These are phyloP conservation scores for Caloboletus inedulis DNA, from an alignment of 1,284 basidiomycete genomes.

Conservation along the genomic window DNA sequence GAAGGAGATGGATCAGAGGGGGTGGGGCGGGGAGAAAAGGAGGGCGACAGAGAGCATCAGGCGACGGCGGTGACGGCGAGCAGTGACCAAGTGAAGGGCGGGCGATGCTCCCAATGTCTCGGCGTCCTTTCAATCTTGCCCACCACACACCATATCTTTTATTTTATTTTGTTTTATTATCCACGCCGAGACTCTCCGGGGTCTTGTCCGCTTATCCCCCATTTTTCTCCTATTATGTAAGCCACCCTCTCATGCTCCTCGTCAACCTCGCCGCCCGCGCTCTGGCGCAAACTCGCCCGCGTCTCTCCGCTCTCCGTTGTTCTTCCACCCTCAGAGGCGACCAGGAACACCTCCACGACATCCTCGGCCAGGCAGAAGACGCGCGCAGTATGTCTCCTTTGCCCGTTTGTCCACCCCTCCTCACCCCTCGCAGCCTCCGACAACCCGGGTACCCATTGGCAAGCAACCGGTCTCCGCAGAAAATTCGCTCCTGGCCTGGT, in stretches of 20 bases:
- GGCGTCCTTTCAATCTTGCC: slow-evolving; percentile 14
- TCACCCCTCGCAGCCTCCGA: slow-evolving; percentile 6
- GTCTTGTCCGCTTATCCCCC: slow-evolving; percentile 7
- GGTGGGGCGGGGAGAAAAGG: neutral
- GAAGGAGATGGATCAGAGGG: slow-evolving; percentile 11
- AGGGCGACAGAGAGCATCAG: slow-evolving; percentile 17
- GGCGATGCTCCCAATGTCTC: slow-evolving; percentile 7
- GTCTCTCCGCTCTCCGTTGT: slow-evolving; percentile 4
- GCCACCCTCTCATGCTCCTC: slow-evolving; percentile 4
- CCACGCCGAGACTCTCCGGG: slow-evolving; percentile 21
- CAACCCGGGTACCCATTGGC: slow-evolving; percentile 17
- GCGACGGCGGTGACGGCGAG: slow-evolving; percentile 14
- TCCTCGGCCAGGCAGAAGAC: slow-evolving; percentile 24
- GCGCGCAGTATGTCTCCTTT: slow-evolving; percentile 10
- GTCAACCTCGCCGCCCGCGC: slow-evolving; percentile 11
- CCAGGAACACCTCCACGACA: slow-evolving; percentile 24
- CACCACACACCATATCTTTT: neutral
- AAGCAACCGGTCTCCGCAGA: slow-evolving; percentile 26
- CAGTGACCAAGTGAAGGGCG: slow-evolving; percentile 9
- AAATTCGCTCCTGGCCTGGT: slow-evolving; percentile 26
- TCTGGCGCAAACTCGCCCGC: neutral
- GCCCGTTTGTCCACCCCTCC: rapidly evolving
- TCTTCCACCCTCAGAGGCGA: slow-evolving; percentile 22
- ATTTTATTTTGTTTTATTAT: neutral
- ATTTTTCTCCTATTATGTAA: slow-evolving; percentile 7